A percentile compares a stretch with the other conserved stretches of the same genome.
Conservation (phyloP, 306 rosid genomes). For the Vicia sativa region DNA sequence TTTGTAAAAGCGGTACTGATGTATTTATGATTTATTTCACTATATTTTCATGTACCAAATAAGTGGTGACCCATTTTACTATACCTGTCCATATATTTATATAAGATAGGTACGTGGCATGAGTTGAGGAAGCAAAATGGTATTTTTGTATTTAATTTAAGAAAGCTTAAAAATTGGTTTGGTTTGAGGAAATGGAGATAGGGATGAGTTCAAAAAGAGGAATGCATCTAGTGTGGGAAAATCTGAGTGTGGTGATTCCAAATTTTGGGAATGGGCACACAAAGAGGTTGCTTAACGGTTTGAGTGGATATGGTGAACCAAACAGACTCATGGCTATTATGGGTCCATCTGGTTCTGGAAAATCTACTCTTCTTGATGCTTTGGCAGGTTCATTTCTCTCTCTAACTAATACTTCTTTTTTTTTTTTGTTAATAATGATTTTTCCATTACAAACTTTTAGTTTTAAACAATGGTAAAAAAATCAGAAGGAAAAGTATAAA, state of each 20-base stretch:
- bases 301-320: conserved; percentile 83
- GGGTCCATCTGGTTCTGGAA: conserved; percentile 99
- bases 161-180: too few relatives aligned
- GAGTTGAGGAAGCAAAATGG: background rate
- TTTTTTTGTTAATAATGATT: too few relatives aligned
- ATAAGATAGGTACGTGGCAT: background rate
- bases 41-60: background rate
- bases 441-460: too few relatives aligned
- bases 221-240: conserved; percentile 85
- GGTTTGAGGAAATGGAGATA: conserved; percentile 47
- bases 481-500: too few relatives aligned
- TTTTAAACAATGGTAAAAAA: too few relatives aligned
- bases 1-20: too few relatives aligned
- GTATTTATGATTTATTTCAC: too few relatives aligned
- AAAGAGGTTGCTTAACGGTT: conserved; percentile 70
- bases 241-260: conserved; percentile 71
- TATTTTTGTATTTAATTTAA: background rate
- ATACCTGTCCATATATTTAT: background rate
- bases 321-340: conserved; percentile 85
- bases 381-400: conserved; percentile 56
- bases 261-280: conserved; percentile 68
- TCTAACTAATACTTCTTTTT: too few relatives aligned
- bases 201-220: conserved; percentile 27
- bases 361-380: conserved; percentile 93
- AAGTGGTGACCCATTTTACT: background rate